Conservation (phyloP, 2,329 filamentous ascomycete genomes). For the Ampelomyces quisqualis region DNA sequence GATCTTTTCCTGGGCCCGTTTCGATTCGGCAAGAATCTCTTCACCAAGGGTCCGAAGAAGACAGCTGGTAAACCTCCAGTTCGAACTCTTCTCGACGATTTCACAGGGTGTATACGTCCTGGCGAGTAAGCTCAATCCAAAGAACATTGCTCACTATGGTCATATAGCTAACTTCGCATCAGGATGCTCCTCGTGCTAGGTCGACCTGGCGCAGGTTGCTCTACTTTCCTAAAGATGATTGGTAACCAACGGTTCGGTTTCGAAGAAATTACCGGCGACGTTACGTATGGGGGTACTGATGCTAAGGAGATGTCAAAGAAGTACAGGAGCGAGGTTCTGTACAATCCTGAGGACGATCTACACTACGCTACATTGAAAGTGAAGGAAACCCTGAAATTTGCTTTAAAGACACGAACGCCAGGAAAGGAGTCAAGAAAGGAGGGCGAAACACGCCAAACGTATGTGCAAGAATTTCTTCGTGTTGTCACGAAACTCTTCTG, state of each 20-base stretch:
- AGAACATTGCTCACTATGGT: too few relatives aligned
- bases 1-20: constrained; percentile 63
- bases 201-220: constrained; percentile 68
- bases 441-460: constrained; percentile 62
- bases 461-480: constrained; percentile 62
- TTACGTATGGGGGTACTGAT: constrained; percentile 57
- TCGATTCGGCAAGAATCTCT: constrained; percentile 54
- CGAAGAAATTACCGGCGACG: constrained; percentile 58
- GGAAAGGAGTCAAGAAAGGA: constrained; percentile 60
- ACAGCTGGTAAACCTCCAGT: constrained; percentile 56
- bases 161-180: background rate
- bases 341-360: constrained; percentile 75
- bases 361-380: constrained; percentile 79
- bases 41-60: constrained; percentile 46
- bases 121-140: constrained; percentile 54
- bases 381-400: constrained; percentile 71
- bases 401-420: constrained; percentile 67
- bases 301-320: constrained; percentile 55
- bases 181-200: constrained; percentile 68
- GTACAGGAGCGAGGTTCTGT: constrained; percentile 66
- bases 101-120: constrained; percentile 68
- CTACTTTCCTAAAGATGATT: constrained; percentile 68
- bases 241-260: constrained; percentile 65
- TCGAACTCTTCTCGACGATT: constrained; percentile 65
- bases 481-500: constrained; percentile 72